Conservation (phyloP, 345 rosid genomes). For the Theobroma cacao region DNA sequence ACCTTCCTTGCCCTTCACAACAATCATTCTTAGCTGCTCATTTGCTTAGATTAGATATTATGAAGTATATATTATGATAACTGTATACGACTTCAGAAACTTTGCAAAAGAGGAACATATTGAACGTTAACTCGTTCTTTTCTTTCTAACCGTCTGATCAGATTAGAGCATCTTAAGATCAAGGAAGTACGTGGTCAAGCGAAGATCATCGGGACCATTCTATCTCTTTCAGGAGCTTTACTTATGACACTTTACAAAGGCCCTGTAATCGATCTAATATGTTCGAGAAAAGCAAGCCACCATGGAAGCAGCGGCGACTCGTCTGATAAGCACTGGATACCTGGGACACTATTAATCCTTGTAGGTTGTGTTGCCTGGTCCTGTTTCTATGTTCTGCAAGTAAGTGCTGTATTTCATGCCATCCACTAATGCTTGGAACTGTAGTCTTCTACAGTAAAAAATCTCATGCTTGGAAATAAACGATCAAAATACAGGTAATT, state of each 20-base stretch:
- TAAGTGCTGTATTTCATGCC: background rate
- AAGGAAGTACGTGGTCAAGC: slow-evolving; percentile 52
- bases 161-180: slow-evolving; percentile 55
- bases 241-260: slow-evolving; percentile 75
- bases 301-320: background rate
- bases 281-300: slow-evolving; percentile 6
- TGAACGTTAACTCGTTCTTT: too few species aligned
- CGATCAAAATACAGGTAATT: too few species aligned
- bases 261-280: slow-evolving; percentile 38
- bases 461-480: background rate
- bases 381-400: slow-evolving; percentile 44
- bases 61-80: too few species aligned
- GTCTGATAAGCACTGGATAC: slow-evolving; percentile 46
- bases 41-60: too few species aligned
- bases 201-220: slow-evolving; percentile 56
- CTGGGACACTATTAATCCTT: slow-evolving; percentile 62
- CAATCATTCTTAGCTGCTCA: too few species aligned
- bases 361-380: slow-evolving; percentile 75
- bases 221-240: slow-evolving; percentile 64
- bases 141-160: slow-evolving; percentile 10
- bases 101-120: too few species aligned
- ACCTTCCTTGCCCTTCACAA: too few species aligned
- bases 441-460: background rate
- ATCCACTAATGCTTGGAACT: background rate
- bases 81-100: too few species aligned